phyloP scores from a whole-genome alignment of 805 yeast genomes.

The Wickerhamiella allomyrinae region DNA sequence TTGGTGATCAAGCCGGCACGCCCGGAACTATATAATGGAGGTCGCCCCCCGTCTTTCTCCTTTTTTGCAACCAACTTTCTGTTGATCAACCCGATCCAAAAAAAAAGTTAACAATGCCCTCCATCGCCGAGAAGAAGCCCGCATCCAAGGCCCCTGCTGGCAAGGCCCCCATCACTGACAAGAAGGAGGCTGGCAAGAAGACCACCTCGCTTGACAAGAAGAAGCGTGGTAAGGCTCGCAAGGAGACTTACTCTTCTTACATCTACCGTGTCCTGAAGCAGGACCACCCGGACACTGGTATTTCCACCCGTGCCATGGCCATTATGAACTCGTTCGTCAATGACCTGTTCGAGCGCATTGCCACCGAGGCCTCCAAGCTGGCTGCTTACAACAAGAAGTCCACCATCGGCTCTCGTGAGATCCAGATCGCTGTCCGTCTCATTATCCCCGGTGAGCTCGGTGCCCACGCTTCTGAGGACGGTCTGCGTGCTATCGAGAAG shows the following conservation, averaged over 20 bases:
- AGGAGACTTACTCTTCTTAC: constrained; percentile 96
- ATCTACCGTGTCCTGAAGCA: constrained; percentile 97
- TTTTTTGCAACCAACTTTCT: constrained; percentile 16
- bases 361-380: constrained; percentile 93
- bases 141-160: constrained; percentile 57
- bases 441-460: constrained; percentile 98
- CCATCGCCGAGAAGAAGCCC: constrained; percentile 51
- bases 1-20: not conserved
- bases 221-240: constrained; percentile 89
- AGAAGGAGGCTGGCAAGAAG: constrained; percentile 82
- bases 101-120: constrained; percentile 22
- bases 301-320: constrained; percentile 96
- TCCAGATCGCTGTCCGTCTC: constrained; percentile 96
- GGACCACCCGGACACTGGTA: constrained; percentile 99
- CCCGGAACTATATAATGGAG: constrained; percentile 3
- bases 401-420: constrained; percentile 95
- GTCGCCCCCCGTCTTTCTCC: constrained; percentile 10
- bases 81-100: constrained; percentile 15
- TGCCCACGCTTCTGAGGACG: constrained; percentile 96
- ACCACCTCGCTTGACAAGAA: constrained; percentile 65
- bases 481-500: constrained; percentile 96
- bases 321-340: constrained; percentile 97
- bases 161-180: constrained; percentile 85
- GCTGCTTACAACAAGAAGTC: constrained; percentile 99
- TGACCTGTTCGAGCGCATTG: constrained; percentile 96